Percentiles rank a stretch among this genome's conserved stretches.
phyloP scores from a whole-genome alignment of 805 yeast species.

The Zygosaccharomyces rouxii region DNA sequence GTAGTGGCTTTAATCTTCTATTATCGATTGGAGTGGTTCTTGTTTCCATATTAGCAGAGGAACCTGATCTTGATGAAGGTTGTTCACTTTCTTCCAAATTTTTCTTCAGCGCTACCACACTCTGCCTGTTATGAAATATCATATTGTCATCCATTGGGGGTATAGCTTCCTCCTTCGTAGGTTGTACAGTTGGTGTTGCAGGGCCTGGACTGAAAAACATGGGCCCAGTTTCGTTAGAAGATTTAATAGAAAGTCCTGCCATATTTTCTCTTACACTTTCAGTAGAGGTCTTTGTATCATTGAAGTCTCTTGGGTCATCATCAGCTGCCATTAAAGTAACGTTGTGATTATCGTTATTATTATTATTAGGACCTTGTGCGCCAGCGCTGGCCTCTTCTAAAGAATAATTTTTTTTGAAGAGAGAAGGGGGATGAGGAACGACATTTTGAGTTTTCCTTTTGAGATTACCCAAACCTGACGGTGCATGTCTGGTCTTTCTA shows the following conservation, averaged over 20 bases:
- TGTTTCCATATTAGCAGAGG: slow-evolving; percentile 3
- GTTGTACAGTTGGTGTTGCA: slow-evolving; percentile 23
- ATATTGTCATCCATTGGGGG: slow-evolving; percentile 10
- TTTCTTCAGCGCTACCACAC: slow-evolving; percentile 24
- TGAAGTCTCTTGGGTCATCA: neutral
- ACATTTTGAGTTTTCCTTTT: neutral
- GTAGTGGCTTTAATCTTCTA: slow-evolving; percentile 5
- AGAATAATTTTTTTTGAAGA: slow-evolving; percentile 3
- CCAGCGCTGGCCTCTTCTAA: slow-evolving; percentile 8
- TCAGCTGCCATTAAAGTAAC: neutral
- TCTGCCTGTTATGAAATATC: slow-evolving; percentile 10
- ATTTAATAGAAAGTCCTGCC: slow-evolving; percentile 20
- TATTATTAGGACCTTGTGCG: slow-evolving; percentile 6
- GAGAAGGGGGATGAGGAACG: slow-evolving; percentile 3
- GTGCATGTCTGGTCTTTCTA: slow-evolving; percentile 16
- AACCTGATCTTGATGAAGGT: slow-evolving; percentile 4
- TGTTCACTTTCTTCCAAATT: slow-evolving; percentile 15
- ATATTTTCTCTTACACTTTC: slow-evolving; percentile 19
- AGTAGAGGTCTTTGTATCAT: slow-evolving; percentile 5
- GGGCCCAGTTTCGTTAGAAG: slow-evolving; percentile 5
- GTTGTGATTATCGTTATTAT: neutral
- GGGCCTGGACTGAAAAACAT: slow-evolving; percentile 21
- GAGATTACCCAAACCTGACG: slow-evolving; percentile 3
- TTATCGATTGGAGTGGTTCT: slow-evolving; percentile 10
- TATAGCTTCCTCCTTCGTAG: slow-evolving; percentile 21